A percentile compares a stretch with the other conserved stretches of the same genome.
Evolutionary conservation across 495 filamentous ascomycete genomes (phyloP).

Genomic region (Pyrenula massariospora): DNA sequence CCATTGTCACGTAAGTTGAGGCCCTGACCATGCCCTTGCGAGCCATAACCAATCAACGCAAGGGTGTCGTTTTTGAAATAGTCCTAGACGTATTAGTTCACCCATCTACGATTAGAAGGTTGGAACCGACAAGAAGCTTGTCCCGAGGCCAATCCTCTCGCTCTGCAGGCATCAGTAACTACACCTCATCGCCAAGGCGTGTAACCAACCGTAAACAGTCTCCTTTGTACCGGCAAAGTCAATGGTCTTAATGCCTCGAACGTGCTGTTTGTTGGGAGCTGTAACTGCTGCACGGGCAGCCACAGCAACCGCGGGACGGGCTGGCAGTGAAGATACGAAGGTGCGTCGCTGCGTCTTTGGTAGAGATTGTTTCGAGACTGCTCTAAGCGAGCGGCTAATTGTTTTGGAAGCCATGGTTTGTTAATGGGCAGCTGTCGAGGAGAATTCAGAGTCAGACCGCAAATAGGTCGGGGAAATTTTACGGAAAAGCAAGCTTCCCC

Average conservation of each 20-base stretch:
- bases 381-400: not conserved
- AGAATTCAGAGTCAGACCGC: not conserved
- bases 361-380: not conserved
- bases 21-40: constrained; percentile 96
- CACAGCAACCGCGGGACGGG: not conserved
- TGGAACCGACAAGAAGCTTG: constrained; percentile 48
- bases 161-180: constrained; percentile 41
- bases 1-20: constrained; percentile 99
- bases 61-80: constrained; percentile 99
- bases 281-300: not conserved
- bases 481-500: not conserved
- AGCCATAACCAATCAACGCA: constrained; percentile 97
- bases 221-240: constrained; percentile 93
- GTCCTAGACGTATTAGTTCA: constrained; percentile 39
- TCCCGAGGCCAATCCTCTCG: constrained; percentile 96
- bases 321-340: not conserved
- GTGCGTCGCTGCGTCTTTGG: not conserved
- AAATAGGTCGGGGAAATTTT: not conserved
- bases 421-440: not conserved
- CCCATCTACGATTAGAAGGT: constrained; percentile 27
- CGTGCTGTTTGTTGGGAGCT: not conserved
- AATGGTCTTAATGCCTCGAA: constrained; percentile 36
- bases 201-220: constrained; percentile 68
- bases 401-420: not conserved
- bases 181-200: not conserved